Percentiles rank a stretch among this genome's conserved stretches.
Conservation (phyloP, 2,329 filamentous ascomycete species). For the Plenodomus tracheiphilus region DNA sequence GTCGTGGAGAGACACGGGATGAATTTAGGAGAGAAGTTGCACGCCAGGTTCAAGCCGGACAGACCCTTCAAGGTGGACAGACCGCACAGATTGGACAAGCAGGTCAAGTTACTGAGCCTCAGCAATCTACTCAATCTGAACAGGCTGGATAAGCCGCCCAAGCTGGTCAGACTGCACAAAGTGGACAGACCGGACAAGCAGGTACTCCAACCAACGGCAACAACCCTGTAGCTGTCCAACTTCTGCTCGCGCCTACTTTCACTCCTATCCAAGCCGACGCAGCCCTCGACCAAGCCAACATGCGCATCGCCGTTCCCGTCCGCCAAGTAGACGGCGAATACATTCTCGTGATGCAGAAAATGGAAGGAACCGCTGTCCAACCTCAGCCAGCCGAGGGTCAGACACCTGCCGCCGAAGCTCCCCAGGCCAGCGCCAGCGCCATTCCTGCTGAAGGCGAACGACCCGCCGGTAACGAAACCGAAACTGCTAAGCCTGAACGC, state of each 20-base stretch:
- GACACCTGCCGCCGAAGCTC: conserved; percentile 6
- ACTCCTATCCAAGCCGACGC: conserved; percentile 40
- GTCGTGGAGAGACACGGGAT: conserved; percentile 23
- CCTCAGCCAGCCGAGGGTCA: conserved; percentile 10
- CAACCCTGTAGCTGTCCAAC: conserved; percentile 39
- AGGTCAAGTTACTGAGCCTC: neutral
- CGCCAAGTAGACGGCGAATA: conserved; percentile 42
- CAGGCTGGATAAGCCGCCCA: neutral
- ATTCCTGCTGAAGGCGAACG: conserved; percentile 8
- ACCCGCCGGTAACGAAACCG: conserved; percentile 15
- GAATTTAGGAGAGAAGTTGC: conserved; percentile 28
- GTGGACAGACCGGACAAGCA: conserved; percentile 1
- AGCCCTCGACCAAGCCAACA: conserved; percentile 41
- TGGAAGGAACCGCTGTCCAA: conserved; percentile 9
- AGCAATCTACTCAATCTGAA: neutral
- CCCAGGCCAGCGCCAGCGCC: neutral
- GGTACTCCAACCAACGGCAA: conserved; percentile 34
- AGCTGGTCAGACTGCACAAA: neutral
- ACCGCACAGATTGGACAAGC: neutral
- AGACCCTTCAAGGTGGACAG: neutral
- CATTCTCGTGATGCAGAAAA: conserved; percentile 40
- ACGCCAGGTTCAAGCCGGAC: conserved; percentile 22
- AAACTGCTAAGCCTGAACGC: conserved; percentile 21
- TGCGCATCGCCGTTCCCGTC: conserved; percentile 43
- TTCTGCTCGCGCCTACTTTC: conserved; percentile 43